phyloP scores from a whole-genome alignment of 345 rosid genomes.

The Lepidium africanum region DNA sequence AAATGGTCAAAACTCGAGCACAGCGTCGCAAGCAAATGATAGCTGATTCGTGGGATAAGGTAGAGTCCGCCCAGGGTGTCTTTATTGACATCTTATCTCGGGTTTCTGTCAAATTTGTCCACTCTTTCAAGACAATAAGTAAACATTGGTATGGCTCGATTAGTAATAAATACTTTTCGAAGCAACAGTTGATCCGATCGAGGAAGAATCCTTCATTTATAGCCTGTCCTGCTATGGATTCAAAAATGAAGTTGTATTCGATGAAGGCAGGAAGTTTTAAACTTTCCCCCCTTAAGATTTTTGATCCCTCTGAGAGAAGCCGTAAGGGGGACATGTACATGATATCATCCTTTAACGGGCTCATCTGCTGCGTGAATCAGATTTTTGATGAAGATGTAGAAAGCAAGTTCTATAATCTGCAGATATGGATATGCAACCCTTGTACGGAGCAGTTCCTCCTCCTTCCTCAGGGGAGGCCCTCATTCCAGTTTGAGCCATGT shows the following conservation, averaged over 20 bases:
- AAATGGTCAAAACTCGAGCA: slow-evolving; percentile 13
- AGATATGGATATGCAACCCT: slow-evolving; percentile 32
- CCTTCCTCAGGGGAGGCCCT: slow-evolving; percentile 29
- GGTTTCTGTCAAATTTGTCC: slow-evolving; percentile 12
- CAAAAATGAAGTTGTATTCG: not conserved
- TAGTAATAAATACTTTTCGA: not conserved
- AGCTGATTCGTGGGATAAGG: not conserved
- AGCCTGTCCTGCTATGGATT: not conserved
- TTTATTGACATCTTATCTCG: slow-evolving; percentile 20
- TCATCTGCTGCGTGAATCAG: not conserved
- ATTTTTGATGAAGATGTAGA: not conserved
- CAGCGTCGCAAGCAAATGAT: not conserved
- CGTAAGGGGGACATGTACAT: not conserved
- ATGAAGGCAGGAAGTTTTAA: not conserved
- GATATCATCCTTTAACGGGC: slow-evolving; percentile 9
- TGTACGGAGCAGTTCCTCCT: slow-evolving; percentile 15
- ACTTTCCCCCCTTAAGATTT: not conserved
- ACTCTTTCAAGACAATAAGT: not conserved
- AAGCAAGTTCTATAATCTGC: slow-evolving; percentile 6
- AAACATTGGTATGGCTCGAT: not conserved
- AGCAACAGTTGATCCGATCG: slow-evolving; percentile 12
- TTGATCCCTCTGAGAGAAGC: not conserved
- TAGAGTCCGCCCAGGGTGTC: slow-evolving; percentile 3
- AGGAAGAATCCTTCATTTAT: slow-evolving; percentile 3
- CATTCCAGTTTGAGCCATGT: slow-evolving; percentile 3